Evolutionary conservation across 352 stramenopile genomes (phyloP).

Genomic region (Bremia lactucae): DNA sequence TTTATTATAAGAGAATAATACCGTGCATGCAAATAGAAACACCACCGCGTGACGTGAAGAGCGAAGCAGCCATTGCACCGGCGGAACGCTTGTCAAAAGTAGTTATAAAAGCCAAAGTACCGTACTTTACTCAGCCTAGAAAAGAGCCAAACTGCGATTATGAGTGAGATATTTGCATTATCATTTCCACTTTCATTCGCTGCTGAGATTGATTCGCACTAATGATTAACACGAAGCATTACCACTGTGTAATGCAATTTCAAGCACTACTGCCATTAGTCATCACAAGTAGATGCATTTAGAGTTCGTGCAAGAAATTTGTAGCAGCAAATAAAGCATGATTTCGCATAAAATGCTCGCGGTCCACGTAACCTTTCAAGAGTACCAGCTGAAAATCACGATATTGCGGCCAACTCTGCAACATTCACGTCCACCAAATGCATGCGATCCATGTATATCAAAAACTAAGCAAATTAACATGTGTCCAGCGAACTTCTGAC

Average conservation of each 20-base stretch:
- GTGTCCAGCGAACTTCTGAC: slow-evolving; percentile 4
- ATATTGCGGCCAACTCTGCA: slow-evolving; percentile 22
- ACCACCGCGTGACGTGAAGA: slow-evolving; percentile 32
- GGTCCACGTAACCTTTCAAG: slow-evolving; percentile 71
- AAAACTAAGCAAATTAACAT: slow-evolving; percentile 38
- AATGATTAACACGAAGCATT: slow-evolving; percentile 69
- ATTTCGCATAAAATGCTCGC: slow-evolving; percentile 73
- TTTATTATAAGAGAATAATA: slow-evolving; percentile 49
- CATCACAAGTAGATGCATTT: neutral
- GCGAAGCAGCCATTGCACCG: slow-evolving; percentile 47
- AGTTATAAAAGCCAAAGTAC: slow-evolving; percentile 69
- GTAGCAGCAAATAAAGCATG: slow-evolving; percentile 64
- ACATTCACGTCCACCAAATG: slow-evolving; percentile 44
- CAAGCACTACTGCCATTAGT: too few species aligned
- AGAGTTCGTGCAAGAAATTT: slow-evolving; percentile 34
- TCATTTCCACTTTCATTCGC: slow-evolving; percentile 40
- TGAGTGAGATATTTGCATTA: neutral
- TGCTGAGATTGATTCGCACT: slow-evolving; percentile 78
- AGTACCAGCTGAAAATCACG: slow-evolving; percentile 55
- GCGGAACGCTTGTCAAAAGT: slow-evolving; percentile 71
- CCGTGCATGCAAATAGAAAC: slow-evolving; percentile 71
- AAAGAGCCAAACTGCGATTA: neutral
- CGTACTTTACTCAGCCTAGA: slow-evolving; percentile 60
- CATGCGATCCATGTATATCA: slow-evolving; percentile 73
- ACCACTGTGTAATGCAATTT: slow-evolving; percentile 52